These are phyloP conservation scores for Cladosporium sp. DNA, from an alignment of 2,329 filamentous ascomycete species.

Conservation along the genomic window DNA sequence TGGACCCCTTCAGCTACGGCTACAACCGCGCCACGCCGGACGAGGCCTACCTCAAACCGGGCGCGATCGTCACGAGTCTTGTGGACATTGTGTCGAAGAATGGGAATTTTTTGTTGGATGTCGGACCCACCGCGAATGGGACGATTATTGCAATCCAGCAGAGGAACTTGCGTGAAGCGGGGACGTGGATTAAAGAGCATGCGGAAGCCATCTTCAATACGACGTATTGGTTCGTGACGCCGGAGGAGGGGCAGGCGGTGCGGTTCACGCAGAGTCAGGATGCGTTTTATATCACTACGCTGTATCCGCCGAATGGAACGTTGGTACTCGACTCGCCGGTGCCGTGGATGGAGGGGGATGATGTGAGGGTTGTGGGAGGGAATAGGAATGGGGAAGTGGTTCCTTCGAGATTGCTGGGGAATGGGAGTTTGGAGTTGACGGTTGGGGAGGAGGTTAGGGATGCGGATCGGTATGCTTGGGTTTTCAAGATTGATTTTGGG, in stretches of 20 bases:
- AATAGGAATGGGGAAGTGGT: slow-evolving; percentile 27
- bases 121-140: slow-evolving; percentile 55
- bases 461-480: slow-evolving; percentile 40
- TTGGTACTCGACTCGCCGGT: slow-evolving; percentile 42
- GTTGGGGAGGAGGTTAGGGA: slow-evolving; percentile 31
- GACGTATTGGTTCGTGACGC: slow-evolving; percentile 50
- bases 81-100: slow-evolving; percentile 54
- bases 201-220: slow-evolving; percentile 56
- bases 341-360: slow-evolving; percentile 46
- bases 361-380: slow-evolving; percentile 43
- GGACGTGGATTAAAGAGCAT: slow-evolving; percentile 52
- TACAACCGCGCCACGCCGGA: slow-evolving; percentile 54
- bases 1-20: slow-evolving; percentile 58
- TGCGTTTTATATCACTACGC: slow-evolving; percentile 50
- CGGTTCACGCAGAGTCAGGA: slow-evolving; percentile 51
- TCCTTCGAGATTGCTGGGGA: slow-evolving; percentile 21
- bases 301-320: slow-evolving; percentile 41
- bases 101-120: slow-evolving; percentile 54
- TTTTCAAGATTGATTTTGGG: slow-evolving; percentile 38
- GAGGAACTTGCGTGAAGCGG: slow-evolving; percentile 47
- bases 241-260: slow-evolving; percentile 42
- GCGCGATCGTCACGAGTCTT: slow-evolving; percentile 43
- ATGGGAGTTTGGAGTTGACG: slow-evolving; percentile 32
- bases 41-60: slow-evolving; percentile 50
- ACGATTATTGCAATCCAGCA: slow-evolving; percentile 49